Conservation (phyloP, 169 alveolate genomes). For the Plasmodium vivax region DNA sequence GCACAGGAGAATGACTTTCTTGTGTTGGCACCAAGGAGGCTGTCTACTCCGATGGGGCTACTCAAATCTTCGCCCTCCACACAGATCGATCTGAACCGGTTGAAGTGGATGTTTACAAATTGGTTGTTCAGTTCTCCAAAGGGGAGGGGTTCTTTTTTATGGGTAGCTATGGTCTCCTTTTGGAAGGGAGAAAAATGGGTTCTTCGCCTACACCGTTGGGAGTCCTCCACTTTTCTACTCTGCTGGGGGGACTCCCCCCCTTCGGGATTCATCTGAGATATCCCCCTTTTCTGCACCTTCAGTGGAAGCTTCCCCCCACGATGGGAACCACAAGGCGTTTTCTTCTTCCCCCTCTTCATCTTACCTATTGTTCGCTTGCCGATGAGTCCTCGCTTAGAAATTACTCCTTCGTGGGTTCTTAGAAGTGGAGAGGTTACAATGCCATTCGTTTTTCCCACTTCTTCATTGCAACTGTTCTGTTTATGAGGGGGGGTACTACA, state of each 20-base stretch:
- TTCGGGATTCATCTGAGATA: background rate
- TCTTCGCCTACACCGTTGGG: background rate
- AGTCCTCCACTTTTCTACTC: background rate
- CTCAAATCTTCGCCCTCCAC: background rate
- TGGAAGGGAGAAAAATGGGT: background rate
- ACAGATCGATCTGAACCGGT: background rate
- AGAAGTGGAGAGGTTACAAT: background rate
- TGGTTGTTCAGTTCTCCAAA: background rate
- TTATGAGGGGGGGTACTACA: background rate
- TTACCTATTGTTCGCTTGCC: background rate
- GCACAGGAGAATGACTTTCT: slow-evolving; percentile 9
- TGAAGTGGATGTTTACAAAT: background rate
- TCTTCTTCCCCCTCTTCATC: background rate
- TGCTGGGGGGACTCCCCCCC: background rate
- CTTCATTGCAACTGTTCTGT: background rate
- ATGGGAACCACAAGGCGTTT: background rate
- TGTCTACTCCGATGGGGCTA: background rate
- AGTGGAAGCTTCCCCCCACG: background rate
- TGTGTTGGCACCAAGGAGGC: background rate
- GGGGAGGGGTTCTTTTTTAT: background rate
- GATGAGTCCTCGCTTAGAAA: background rate
- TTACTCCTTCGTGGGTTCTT: background rate
- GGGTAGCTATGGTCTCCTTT: background rate
- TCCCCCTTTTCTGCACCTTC: background rate
- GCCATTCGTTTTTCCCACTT: background rate